These are phyloP conservation scores for Dictyostelium capitatum DNA, from an alignment of 78 protist genomes.

Conservation along the genomic window DNA sequence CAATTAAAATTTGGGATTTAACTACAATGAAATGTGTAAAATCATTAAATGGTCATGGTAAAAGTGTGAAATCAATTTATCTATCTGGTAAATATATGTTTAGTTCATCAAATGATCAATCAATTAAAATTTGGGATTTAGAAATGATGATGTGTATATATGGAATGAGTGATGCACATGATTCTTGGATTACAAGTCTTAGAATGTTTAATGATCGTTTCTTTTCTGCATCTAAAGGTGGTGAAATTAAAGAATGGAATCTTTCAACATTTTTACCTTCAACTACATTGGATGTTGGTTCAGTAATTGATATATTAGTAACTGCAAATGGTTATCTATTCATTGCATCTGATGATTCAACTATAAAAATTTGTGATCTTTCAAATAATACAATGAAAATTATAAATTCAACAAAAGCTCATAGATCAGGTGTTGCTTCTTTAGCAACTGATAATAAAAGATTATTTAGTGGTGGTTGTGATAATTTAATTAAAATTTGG, in stretches of 20 bases:
- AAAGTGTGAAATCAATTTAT: constrained; percentile 43
- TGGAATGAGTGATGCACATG: constrained; percentile 68
- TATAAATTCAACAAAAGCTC: constrained; percentile 35
- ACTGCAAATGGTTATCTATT: constrained; percentile 31
- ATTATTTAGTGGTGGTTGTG: constrained; percentile 64
- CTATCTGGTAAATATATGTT: constrained; percentile 58
- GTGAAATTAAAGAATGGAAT: constrained; percentile 52
- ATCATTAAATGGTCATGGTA: constrained; percentile 55
- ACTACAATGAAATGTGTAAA: constrained; percentile 50
- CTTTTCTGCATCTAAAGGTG: constrained; percentile 32
- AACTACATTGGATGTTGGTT: constrained; percentile 18
- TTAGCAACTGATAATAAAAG: constrained; percentile 48
- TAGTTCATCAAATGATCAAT: constrained; percentile 62
- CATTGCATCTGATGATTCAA: constrained; percentile 51
- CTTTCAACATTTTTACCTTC: constrained; percentile 27
- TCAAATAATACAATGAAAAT: constrained; percentile 24
- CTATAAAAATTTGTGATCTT: constrained; percentile 37
- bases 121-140: constrained; percentile 67
- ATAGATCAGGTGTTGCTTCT: constrained; percentile 18
- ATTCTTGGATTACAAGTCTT: constrained; percentile 21
- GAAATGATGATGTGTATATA: constrained; percentile 68
- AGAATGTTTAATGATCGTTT: constrained; percentile 6
- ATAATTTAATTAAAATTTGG: constrained; percentile 65
- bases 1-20: constrained; percentile 50
- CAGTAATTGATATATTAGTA: constrained; percentile 32